These are phyloP conservation scores for Canariomyces notabilis DNA, from an alignment of 2,329 filamentous ascomycete species.

Conservation along the genomic window DNA sequence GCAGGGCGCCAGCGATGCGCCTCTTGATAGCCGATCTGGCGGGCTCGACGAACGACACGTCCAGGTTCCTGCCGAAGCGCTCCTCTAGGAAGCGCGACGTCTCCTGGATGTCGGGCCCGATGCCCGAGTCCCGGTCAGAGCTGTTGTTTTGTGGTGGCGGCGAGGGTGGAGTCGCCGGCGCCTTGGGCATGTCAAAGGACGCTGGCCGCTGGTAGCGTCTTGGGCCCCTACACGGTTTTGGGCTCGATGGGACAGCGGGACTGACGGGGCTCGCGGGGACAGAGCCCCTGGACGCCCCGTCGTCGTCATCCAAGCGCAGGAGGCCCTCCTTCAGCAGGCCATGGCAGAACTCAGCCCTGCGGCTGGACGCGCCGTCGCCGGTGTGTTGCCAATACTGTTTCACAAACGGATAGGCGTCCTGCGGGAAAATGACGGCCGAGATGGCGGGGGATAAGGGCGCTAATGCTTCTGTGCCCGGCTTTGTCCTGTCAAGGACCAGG, in stretches of 20 bases:
- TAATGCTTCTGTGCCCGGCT: slow-evolving; percentile 47
- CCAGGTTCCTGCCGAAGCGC: slow-evolving; percentile 86
- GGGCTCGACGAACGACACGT: slow-evolving; percentile 69
- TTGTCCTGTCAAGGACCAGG: slow-evolving; percentile 56
- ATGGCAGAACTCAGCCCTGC: slow-evolving; percentile 85
- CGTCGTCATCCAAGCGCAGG: slow-evolving; percentile 35
- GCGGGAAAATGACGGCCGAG: slow-evolving; percentile 66
- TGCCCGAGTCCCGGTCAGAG: slow-evolving; percentile 3
- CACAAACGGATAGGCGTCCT: slow-evolving; percentile 63
- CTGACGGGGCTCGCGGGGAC: slow-evolving; percentile 20
- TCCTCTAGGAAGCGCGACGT: slow-evolving; percentile 83
- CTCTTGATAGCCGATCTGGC: slow-evolving; percentile 81
- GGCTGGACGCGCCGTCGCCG: slow-evolving; percentile 86
- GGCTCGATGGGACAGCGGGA: slow-evolving; percentile 22
- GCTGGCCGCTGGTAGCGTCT: slow-evolving; percentile 66
- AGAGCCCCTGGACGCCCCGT: slow-evolving; percentile 26
- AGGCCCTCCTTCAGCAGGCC: slow-evolving; percentile 66
- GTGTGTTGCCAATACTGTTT: slow-evolving; percentile 98
- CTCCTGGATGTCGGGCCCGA: slow-evolving; percentile 50
- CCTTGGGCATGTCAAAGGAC: slow-evolving; percentile 35
- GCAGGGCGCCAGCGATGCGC: slow-evolving; percentile 82
- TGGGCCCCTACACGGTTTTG: slow-evolving; percentile 61
- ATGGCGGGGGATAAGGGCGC: slow-evolving; percentile 54
- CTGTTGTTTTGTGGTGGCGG: slow-evolving; percentile 19
- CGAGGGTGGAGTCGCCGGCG: slow-evolving; percentile 16